phyloP scores from a whole-genome alignment of 768 basidiomycete species.

The Rhizopogon vulgaris region DNA sequence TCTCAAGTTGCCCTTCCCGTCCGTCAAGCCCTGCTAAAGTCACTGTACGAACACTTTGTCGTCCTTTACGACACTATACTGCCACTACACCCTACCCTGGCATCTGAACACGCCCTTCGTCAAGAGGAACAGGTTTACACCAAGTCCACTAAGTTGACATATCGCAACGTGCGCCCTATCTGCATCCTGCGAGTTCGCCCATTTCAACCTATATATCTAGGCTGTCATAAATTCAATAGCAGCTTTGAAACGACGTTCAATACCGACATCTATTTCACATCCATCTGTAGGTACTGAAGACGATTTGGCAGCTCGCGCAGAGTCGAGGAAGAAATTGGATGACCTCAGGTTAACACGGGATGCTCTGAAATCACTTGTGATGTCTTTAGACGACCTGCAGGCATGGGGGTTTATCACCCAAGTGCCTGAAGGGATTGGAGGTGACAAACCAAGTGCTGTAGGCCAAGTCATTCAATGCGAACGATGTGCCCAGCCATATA shows the following conservation, averaged over 20 bases:
- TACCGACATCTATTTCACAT: slow-evolving; percentile 55
- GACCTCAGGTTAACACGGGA: slow-evolving; percentile 46
- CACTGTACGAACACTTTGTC: slow-evolving; percentile 65
- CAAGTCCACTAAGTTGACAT: slow-evolving; percentile 70
- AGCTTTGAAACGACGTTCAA: slow-evolving; percentile 43
- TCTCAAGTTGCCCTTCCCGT: slow-evolving; percentile 71
- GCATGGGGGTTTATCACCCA: slow-evolving; percentile 68
- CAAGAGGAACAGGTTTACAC: slow-evolving; percentile 81
- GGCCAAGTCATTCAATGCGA: slow-evolving; percentile 69
- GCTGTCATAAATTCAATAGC: slow-evolving; percentile 48
- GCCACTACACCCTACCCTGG: slow-evolving; percentile 50
- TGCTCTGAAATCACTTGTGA: slow-evolving; percentile 51
- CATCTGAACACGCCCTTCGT: slow-evolving; percentile 70
- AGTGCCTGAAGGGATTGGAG: slow-evolving; percentile 63
- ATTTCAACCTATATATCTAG: slow-evolving; percentile 24
- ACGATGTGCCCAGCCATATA: slow-evolving; percentile 65
- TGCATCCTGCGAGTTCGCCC: background rate
- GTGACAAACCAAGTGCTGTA: slow-evolving; percentile 53
- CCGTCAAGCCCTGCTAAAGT: slow-evolving; percentile 72
- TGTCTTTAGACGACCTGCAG: slow-evolving; percentile 50
- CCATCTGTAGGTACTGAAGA: slow-evolving; percentile 74
- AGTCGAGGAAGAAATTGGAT: slow-evolving; percentile 47
- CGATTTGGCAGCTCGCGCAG: slow-evolving; percentile 50
- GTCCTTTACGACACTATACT: slow-evolving; percentile 58
- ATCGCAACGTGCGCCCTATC: slow-evolving; percentile 60